phyloP scores from a whole-genome alignment of 2,329 filamentous ascomycete genomes.

The Pseudogymnoascus sp. region DNA sequence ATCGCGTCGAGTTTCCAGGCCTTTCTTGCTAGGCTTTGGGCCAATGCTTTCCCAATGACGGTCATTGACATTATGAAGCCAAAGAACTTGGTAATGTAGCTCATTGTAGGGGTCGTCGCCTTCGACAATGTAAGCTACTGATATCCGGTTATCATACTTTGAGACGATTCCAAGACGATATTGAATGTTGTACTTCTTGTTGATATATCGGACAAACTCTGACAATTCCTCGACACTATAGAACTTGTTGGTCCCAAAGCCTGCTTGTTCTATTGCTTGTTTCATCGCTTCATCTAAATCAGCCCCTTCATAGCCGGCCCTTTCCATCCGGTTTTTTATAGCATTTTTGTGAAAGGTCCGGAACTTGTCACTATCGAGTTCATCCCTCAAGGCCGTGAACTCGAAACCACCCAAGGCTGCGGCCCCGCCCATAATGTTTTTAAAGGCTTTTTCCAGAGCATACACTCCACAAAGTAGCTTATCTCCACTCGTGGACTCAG shows the following conservation, averaged over 20 bases:
- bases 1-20: background rate
- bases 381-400: background rate
- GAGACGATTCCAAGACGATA: background rate
- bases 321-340: background rate
- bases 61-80: background rate
- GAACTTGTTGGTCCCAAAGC: background rate
- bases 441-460: background rate
- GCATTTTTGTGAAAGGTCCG: background rate
- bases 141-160: background rate
- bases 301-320: background rate
- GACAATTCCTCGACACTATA: background rate
- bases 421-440: background rate
- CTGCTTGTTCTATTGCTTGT: background rate
- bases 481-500: background rate
- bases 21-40: background rate
- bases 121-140: background rate
- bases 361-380: background rate
- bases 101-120: background rate
- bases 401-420: background rate
- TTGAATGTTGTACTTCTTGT: background rate
- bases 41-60: background rate
- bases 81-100: background rate
- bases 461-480: background rate
- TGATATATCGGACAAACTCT: background rate
- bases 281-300: background rate